A percentile compares a stretch with the other conserved stretches of the same genome.
Conservation (phyloP, 2,329 filamentous ascomycete genomes). For the Trichoderma sp. region DNA sequence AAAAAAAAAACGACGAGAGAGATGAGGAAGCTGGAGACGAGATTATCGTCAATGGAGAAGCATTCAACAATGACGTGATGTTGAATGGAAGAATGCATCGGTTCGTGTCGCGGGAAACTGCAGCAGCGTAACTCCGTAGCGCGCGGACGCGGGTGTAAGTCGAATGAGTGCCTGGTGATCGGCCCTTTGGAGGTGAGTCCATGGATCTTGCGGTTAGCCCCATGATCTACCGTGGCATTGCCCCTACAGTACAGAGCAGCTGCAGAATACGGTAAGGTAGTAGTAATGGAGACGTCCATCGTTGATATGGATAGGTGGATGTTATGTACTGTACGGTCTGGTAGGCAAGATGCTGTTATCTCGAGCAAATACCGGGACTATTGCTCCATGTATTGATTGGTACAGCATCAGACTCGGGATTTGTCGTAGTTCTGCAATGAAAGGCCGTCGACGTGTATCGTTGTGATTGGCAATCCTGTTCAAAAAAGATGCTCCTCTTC, state of each 20-base stretch:
- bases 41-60: too few relatives aligned
- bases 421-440: too few relatives aligned
- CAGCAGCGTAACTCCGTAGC: neutral
- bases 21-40: slow-evolving; percentile 4
- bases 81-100: too few relatives aligned
- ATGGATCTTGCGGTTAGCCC: neutral
- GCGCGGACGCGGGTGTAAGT: neutral
- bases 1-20: neutral
- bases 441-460: neutral
- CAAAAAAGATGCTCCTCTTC: neutral
- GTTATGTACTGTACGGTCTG: neutral
- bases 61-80: too few relatives aligned
- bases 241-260: neutral
- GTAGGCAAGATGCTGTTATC: neutral
- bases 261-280: neutral
- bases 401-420: neutral
- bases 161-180: neutral
- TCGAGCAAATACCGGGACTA: neutral
- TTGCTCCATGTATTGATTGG: neutral
- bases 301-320: neutral
- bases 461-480: neutral
- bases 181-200: slow-evolving; percentile 1
- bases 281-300: too few relatives aligned
- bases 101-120: neutral
- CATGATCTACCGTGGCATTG: neutral